Percentiles rank a stretch among this genome's conserved stretches.
phyloP scores from a whole-genome alignment of 2,329 filamentous ascomycete species.

The Dactylonectria estremocensis region DNA sequence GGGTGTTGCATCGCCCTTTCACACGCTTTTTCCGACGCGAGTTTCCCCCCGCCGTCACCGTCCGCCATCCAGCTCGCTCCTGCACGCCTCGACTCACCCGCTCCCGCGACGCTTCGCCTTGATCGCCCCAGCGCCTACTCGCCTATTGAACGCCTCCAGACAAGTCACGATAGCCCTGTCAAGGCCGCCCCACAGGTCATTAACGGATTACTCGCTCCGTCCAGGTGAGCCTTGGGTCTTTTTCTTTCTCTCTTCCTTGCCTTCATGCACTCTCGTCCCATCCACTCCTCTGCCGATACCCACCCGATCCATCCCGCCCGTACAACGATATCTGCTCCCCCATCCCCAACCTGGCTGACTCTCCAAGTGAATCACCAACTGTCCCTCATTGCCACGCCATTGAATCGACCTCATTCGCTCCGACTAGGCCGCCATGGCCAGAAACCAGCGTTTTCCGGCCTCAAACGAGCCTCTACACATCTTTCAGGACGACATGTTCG shows the following conservation, averaged over 20 bases:
- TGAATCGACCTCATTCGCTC: conserved; percentile 36
- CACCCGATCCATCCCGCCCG: conserved; percentile 42
- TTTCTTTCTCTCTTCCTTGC: conserved; percentile 39
- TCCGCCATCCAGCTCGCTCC: conserved; percentile 40
- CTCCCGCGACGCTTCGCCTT: conserved; percentile 14
- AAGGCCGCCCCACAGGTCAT: conserved; percentile 46
- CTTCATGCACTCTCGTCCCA: conserved; percentile 47
- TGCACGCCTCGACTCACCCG: conserved; percentile 37
- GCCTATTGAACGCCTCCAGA: conserved; percentile 44
- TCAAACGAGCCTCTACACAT: conserved; percentile 66
- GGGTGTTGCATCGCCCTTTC: not conserved
- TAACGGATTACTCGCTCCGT: conserved; percentile 44
- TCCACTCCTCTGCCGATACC: conserved; percentile 42
- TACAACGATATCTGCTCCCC: conserved; percentile 37
- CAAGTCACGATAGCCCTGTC: conserved; percentile 48
- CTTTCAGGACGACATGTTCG: conserved; percentile 67
- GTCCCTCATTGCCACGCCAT: conserved; percentile 25
- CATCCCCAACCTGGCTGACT: conserved; percentile 41
- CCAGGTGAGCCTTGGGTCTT: conserved; percentile 44
- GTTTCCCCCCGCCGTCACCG: conserved; percentile 32
- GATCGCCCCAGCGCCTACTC: conserved; percentile 36
- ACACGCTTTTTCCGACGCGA: conserved; percentile 34
- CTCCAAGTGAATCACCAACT: conserved; percentile 19
- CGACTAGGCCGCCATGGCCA: conserved; percentile 66
- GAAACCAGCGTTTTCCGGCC: conserved; percentile 63